A percentile compares a stretch with the other conserved stretches of the same genome.
These are phyloP conservation scores for Allomyces macrogynus DNA, from an alignment of 192 early-diverging fungal species.

Conservation along the genomic window DNA sequence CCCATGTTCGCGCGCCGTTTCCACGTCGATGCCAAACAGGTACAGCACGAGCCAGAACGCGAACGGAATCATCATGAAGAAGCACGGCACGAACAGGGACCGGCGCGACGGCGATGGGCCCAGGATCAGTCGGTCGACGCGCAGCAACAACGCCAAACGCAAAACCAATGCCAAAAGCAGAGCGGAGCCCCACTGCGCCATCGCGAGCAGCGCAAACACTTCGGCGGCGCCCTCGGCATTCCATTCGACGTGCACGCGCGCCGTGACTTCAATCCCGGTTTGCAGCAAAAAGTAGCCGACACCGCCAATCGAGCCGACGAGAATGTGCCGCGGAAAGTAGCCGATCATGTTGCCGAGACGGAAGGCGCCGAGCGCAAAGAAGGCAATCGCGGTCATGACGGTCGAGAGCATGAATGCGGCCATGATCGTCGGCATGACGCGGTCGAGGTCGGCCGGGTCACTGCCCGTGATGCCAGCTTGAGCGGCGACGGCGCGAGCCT, in stretches of 20 bases:
- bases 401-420: constrained; percentile 70
- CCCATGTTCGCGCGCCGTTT: constrained; percentile 41
- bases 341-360: constrained; percentile 54
- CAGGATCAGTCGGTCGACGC: constrained; percentile 41
- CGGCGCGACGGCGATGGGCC: constrained; percentile 16
- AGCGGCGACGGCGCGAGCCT: neutral
- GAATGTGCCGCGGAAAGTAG: constrained; percentile 77
- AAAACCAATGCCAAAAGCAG: constrained; percentile 22
- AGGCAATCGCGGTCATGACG: constrained; percentile 68
- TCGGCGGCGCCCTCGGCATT: constrained; percentile 30
- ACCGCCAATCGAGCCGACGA: constrained; percentile 77
- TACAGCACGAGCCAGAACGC: constrained; percentile 51
- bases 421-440: constrained; percentile 76
- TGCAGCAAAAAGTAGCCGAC: constrained; percentile 61
- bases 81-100: constrained; percentile 66
- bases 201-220: constrained; percentile 41
- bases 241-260: constrained; percentile 37
- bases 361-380: constrained; percentile 65
- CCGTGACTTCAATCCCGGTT: constrained; percentile 79
- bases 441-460: constrained; percentile 25
- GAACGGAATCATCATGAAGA: constrained; percentile 63
- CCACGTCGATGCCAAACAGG: constrained; percentile 34
- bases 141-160: constrained; percentile 40
- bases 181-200: constrained; percentile 63
- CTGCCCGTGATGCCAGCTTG: neutral